A percentile compares a stretch with the other conserved stretches of the same genome.
phyloP scores from a whole-genome alignment of 2,329 filamentous ascomycete genomes.

The Cercospora citrullina region DNA sequence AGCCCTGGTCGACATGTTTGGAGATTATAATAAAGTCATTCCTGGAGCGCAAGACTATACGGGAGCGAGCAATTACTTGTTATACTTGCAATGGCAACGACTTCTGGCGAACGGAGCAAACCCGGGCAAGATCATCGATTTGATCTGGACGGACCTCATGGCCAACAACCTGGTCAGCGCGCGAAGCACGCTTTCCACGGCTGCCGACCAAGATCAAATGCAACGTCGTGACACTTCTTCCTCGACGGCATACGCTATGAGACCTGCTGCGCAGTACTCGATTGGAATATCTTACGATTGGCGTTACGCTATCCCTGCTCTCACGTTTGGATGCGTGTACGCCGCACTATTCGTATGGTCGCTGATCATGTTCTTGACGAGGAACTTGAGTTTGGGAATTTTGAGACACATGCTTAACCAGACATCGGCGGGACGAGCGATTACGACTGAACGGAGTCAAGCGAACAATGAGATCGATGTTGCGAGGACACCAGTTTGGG shows the following conservation, averaged over 20 bases:
- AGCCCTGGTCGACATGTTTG: background rate
- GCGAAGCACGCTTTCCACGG: conserved; percentile 6
- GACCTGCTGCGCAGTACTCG: conserved; percentile 6
- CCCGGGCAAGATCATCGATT: conserved; percentile 6
- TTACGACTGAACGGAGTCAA: conserved; percentile 19
- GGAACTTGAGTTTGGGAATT: background rate
- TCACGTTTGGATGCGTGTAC: conserved; percentile 12
- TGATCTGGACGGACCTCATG: conserved; percentile 21
- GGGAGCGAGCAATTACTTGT: conserved; percentile 15
- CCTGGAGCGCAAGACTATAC: conserved; percentile 7
- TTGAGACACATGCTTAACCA: conserved; percentile 16
- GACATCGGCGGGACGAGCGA: conserved; percentile 12
- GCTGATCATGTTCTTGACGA: conserved; percentile 9
- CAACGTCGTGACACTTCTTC: background rate
- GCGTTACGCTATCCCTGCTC: conserved; percentile 18
- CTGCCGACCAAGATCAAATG: background rate
- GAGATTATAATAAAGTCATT: background rate
- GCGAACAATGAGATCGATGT: conserved; percentile 8
- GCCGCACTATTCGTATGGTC: background rate
- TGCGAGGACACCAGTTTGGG: conserved; percentile 13
- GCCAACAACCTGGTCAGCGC: conserved; percentile 14
- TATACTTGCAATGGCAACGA: conserved; percentile 13
- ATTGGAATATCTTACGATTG: conserved; percentile 15
- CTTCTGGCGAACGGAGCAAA: background rate
- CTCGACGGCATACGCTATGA: background rate